Base-by-base conservation (phyloP, 2,329 filamentous ascomycete genomes). In the Fusarium sp. region DNA sequence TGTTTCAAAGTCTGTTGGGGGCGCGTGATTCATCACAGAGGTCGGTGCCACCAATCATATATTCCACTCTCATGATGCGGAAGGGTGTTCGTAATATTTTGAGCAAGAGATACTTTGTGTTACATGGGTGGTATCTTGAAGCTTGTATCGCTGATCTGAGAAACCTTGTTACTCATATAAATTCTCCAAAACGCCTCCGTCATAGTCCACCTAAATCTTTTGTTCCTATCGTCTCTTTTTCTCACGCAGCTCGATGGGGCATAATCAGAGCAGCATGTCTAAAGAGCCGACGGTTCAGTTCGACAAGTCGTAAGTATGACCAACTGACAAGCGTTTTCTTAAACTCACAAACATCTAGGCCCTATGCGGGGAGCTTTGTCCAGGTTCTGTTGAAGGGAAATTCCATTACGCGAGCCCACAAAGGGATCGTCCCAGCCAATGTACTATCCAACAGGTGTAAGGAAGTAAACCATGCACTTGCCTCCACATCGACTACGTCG, bases 271-370 rank as follows among this genome's bases (percentile, higher is more conserved):
- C 18, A 11, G 8, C 10, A 41, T 53, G 35, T 27, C 49, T n/a
- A 18, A 15, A 17, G 18, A n/a, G 20, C 10, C 11, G 14, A 25
- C 14, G 3, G 13, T 25, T n/a, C 18, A 27, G 10, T 53, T 53
- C 18, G 27, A 7, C 25, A 27, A 11, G 10, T 53, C 49, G 49
- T 53, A 29, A 41, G 49, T 41, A 39, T 10, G 1, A 4, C 10
- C 2, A 4, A 12, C 14, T 13, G 4, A 17, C 18, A n/a, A 5
- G 13, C 5, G 13, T 7, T 2, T 1, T 4, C n/a, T 1, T 3
- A 17, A 27, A 9, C 35, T 39, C 29, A 53, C 22, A 27, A n/a
- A 7, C 1, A 39, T 13, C 1, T n/a, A 53, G 49, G 6, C 35
- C 49, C 5, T 53, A 53, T 4, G 18, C 10, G 11, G 33, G 27